These are phyloP conservation scores for Epipyxis sp. DNA, from an alignment of 108 stramenopile genomes.

Conservation along the genomic window DNA sequence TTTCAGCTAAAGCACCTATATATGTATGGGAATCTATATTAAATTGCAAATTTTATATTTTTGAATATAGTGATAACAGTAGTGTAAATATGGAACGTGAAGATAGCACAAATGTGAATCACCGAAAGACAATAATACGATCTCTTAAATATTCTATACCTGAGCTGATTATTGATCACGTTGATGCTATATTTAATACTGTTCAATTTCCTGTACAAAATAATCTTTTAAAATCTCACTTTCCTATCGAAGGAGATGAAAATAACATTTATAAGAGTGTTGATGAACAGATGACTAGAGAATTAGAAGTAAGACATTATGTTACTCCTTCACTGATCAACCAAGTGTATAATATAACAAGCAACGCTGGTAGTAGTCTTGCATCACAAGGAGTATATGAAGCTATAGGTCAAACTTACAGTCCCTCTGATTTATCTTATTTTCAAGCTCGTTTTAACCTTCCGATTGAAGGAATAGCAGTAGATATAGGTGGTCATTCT, in stretches of 20 bases:
- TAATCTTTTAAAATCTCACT: too few relatives aligned
- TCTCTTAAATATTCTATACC: neutral
- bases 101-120: neutral
- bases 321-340: neutral
- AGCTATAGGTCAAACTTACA: neutral
- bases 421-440: neutral
- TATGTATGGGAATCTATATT: neutral
- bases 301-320: too few relatives aligned
- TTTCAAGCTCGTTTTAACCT: conserved; percentile 12
- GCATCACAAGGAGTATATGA: conserved; percentile 17
- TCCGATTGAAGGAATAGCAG: neutral
- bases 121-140: neutral
- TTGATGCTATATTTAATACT: neutral
- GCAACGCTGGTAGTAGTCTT: neutral
- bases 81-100: neutral
- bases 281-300: too few relatives aligned
- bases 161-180: neutral
- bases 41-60: neutral
- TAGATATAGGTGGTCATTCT: conserved; percentile 13
- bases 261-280: too few relatives aligned
- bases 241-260: too few relatives aligned
- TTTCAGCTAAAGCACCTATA: neutral
- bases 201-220: neutral
- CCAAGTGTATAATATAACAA: neutral
- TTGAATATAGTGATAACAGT: neutral